Conservation (phyloP, 495 filamentous ascomycete species). For the Xylaria curta region DNA sequence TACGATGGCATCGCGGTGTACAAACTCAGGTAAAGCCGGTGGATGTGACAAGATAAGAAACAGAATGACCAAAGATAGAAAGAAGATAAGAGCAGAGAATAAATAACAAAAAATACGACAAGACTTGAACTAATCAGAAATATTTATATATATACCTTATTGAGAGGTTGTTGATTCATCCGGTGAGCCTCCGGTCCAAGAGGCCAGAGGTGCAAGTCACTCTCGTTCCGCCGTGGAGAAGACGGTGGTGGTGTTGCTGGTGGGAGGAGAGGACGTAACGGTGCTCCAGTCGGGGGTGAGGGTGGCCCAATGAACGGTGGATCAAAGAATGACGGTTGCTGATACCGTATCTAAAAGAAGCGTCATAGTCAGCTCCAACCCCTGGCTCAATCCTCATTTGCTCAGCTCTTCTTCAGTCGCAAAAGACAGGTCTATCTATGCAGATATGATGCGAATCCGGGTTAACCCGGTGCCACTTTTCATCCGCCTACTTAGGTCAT, state of each 20-base stretch:
- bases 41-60: neutral
- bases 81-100: neutral
- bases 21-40: neutral
- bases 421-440: neutral
- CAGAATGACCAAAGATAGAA: neutral
- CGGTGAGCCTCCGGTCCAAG: constrained; percentile 47
- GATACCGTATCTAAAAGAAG: constrained; percentile 28
- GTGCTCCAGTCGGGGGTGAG: constrained; percentile 15
- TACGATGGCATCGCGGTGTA: constrained; percentile 11
- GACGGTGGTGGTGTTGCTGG: constrained; percentile 22
- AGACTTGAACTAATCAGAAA: neutral
- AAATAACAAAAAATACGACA: neutral
- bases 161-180: constrained; percentile 57
- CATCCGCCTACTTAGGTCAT: constrained; percentile 1
- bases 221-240: constrained; percentile 38
- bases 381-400: constrained; percentile 5
- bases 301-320: constrained; percentile 13
- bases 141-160: constrained; percentile 48
- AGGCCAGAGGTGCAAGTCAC: constrained; percentile 48
- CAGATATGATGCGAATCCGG: neutral
- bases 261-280: constrained; percentile 13
- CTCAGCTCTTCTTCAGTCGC: constrained; percentile 4
- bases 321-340: constrained; percentile 21
- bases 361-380: constrained; percentile 24
- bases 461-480: neutral